phyloP scores from a whole-genome alignment of 345 rosid genomes.

The Populus ilicifolia region DNA sequence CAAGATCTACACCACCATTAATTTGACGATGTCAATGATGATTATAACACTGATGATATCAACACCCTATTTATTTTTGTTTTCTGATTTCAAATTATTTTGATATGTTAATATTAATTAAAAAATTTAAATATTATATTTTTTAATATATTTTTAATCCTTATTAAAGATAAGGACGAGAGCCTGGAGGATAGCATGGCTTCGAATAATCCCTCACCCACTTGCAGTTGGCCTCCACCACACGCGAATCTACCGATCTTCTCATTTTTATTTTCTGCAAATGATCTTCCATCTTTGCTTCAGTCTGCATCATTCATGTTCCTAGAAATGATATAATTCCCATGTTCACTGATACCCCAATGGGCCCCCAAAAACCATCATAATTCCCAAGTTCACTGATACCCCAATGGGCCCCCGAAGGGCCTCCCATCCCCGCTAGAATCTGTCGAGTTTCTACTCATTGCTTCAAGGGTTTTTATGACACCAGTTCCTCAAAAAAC shows the following conservation, averaged over 20 bases:
- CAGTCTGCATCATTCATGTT: conserved; percentile 5
- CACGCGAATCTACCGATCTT: conserved; percentile 1
- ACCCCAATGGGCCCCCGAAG: background rate
- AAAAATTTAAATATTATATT: too few relatives aligned
- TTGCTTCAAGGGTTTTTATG: conserved; percentile 22
- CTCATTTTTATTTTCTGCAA: background rate
- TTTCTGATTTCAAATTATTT: too few relatives aligned
- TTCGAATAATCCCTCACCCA: conserved; percentile 69
- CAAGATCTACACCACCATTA: too few relatives aligned
- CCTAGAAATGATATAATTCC: conserved; percentile 10
- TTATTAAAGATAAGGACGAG: conserved; percentile 71
- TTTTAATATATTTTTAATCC: conserved; percentile 22
- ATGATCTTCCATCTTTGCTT: conserved; percentile 1
- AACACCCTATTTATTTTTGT: too few relatives aligned
- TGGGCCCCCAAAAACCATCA: background rate
- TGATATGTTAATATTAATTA: fast-evolving
- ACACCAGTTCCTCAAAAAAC: background rate
- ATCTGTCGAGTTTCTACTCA: conserved; percentile 2
- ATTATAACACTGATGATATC: too few relatives aligned
- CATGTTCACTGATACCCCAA: conserved; percentile 13
- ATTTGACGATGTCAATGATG: too few relatives aligned
- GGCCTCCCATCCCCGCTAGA: background rate
- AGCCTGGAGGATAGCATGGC: conserved; percentile 67
- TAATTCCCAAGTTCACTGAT: too few relatives aligned
- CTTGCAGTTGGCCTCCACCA: conserved; percentile 38